phyloP scores from a whole-genome alignment of 257 asterid genomes.

The Solanum etuberosum region DNA sequence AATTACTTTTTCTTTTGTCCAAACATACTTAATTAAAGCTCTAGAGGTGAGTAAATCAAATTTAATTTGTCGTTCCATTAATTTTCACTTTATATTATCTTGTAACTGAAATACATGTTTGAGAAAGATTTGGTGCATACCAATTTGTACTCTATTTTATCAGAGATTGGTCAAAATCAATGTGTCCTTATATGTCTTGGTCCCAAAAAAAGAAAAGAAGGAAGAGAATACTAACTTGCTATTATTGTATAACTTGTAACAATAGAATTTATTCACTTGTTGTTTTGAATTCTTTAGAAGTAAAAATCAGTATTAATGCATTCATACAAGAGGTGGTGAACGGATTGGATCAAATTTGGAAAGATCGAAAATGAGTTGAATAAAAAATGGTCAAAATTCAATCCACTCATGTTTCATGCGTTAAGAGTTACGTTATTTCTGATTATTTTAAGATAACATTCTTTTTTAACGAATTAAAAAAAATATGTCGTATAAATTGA shows the following conservation, averaged over 20 bases:
- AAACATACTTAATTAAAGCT: background rate
- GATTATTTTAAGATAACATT: background rate
- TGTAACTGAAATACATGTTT: background rate
- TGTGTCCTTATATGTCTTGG: background rate
- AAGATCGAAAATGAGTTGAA: background rate
- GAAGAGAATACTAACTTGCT: background rate
- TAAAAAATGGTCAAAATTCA: background rate
- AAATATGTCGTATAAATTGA: background rate
- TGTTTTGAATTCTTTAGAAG: background rate
- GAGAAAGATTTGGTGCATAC: background rate
- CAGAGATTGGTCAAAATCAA: background rate
- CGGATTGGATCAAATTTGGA: background rate
- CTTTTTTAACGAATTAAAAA: too few species aligned
- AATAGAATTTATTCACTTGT: background rate
- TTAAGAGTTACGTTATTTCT: background rate
- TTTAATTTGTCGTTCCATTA: background rate
- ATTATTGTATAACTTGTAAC: background rate
- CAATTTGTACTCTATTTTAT: background rate
- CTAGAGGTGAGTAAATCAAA: background rate
- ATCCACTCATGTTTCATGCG: background rate
- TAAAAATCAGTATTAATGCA: background rate
- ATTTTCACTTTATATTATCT: background rate
- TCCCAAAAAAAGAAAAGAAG: background rate
- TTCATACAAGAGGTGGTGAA: background rate
- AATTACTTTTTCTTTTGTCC: background rate